These are phyloP conservation scores for Oryza australiensis DNA, from an alignment of 176 grass and related monocot genomes.

Conservation along the genomic window DNA sequence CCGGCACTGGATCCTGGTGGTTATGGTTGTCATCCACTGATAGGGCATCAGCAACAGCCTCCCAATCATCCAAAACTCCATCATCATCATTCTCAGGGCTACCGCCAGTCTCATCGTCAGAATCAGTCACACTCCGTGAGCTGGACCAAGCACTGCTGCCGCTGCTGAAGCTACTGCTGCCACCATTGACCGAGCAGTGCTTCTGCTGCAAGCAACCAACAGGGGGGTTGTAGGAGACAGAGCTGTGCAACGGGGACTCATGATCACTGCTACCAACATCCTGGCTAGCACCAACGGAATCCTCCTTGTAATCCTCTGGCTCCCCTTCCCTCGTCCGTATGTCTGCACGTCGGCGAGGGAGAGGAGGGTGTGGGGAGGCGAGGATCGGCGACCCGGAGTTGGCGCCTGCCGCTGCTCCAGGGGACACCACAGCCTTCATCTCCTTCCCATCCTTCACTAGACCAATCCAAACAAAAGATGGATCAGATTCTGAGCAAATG, in stretches of 20 bases:
- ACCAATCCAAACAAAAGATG: conserved; percentile 24
- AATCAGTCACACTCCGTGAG: conserved; percentile 70
- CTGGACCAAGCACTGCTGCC: conserved; percentile 73
- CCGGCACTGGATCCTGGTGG: conserved; percentile 32
- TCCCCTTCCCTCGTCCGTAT: conserved; percentile 38
- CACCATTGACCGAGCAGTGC: conserved; percentile 25
- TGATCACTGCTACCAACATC: conserved; percentile 49
- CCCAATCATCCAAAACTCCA: conserved; percentile 84
- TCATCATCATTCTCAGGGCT: conserved; percentile 55
- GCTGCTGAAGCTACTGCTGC: conserved; percentile 52
- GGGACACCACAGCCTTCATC: conserved; percentile 31
- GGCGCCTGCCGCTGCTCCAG: conserved; percentile 40
- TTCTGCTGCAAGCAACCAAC: conserved; percentile 1
- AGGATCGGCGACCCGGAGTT: conserved; percentile 51
- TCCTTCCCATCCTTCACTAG: conserved; percentile 55
- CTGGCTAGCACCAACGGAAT: conserved; percentile 17
- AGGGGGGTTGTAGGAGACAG: conserved; percentile 41
- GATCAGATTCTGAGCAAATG: conserved; percentile 19
- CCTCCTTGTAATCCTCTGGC: conserved; percentile 35
- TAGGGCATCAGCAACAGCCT: conserved; percentile 76
- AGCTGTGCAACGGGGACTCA: conserved; percentile 52
- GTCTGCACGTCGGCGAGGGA: conserved; percentile 42
- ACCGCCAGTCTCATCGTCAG: conserved; percentile 54
- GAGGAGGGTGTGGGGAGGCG: conserved; percentile 48
- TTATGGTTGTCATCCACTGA: conserved; percentile 34